phyloP scores from a whole-genome alignment of 1,139 yeast genomes.

The Yamadazyma conglobata region DNA sequence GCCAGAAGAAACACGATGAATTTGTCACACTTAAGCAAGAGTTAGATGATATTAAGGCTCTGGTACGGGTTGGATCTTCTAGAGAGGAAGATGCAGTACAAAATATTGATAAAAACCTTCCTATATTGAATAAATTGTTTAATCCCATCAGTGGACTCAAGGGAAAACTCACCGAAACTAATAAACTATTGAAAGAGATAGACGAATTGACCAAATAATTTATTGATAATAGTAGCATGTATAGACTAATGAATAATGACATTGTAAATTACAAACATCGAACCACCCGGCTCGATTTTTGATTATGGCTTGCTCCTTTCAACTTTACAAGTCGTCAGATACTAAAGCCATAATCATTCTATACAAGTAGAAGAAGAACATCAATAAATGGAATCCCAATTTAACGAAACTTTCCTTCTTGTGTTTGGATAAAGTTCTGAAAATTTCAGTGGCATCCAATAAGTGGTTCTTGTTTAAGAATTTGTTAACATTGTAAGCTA shows the following conservation, averaged over 20 bases:
- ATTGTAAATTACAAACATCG: no score
- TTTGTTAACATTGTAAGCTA: slow-evolving; percentile 79
- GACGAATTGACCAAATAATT: slow-evolving; percentile 4
- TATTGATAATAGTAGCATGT: no score
- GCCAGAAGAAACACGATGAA: slow-evolving; percentile 23
- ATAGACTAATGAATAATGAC: no score
- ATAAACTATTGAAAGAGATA: slow-evolving; percentile 9
- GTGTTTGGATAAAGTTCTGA: slow-evolving; percentile 89
- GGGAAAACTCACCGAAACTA: slow-evolving; percentile 25
- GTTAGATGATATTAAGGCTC: slow-evolving; percentile 7
- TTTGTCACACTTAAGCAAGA: slow-evolving; percentile 17
- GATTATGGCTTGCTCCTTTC: no score
- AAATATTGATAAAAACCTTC: slow-evolving; percentile 14
- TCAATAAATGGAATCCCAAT: slow-evolving; percentile 83
- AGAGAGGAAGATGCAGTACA: slow-evolving; percentile 8
- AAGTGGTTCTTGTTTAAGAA: slow-evolving; percentile 73
- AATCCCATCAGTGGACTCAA: slow-evolving; percentile 45
- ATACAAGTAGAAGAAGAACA: slow-evolving; percentile 95
- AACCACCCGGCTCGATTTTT: no score
- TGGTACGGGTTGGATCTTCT: slow-evolving; percentile 2
- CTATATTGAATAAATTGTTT: slow-evolving; percentile 22
- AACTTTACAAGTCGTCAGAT: slow-evolving; percentile 49
- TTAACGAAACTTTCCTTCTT: slow-evolving; percentile 90
- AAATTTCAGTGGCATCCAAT: slow-evolving; percentile 96
- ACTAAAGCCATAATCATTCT: slow-evolving; percentile 96